Conservation (phyloP, 2,329 filamentous ascomycete species). For the Teratosphaeria pseudoeucalypti region DNA sequence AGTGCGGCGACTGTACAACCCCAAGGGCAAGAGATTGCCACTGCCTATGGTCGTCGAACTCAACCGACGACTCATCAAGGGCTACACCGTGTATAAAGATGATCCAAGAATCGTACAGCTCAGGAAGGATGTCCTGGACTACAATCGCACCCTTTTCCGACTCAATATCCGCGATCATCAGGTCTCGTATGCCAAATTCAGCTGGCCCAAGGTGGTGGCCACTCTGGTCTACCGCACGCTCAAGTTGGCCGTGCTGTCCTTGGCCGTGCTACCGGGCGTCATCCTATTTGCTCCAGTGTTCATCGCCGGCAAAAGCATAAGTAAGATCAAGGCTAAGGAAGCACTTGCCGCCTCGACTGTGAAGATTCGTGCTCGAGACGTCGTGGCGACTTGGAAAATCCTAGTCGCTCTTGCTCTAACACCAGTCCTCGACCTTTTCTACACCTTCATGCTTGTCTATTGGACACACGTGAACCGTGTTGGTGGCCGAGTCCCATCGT, state of each 20-base stretch:
- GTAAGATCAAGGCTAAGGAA: conserved; percentile 68
- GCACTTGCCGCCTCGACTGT: conserved; percentile 77
- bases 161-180: conserved; percentile 89
- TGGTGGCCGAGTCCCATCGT: conserved; percentile 69
- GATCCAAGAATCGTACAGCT: conserved; percentile 72
- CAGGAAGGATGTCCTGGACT: conserved; percentile 65
- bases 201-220: conserved; percentile 62
- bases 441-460: conserved; percentile 62
- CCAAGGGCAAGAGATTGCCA: conserved; percentile 85
- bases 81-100: conserved; percentile 86
- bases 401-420: conserved; percentile 77
- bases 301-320: conserved; percentile 72
- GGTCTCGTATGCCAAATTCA: conserved; percentile 81
- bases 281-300: conserved; percentile 84
- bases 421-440: conserved; percentile 71
- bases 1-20: conserved; percentile 84
- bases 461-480: conserved; percentile 75
- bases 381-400: conserved; percentile 91
- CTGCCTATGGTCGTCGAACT: conserved; percentile 88
- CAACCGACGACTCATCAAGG: conserved; percentile 80
- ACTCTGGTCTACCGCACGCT: conserved; percentile 68
- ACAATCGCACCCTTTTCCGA: conserved; percentile 77
- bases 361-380: conserved; percentile 78
- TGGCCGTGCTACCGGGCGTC: conserved; percentile 76
- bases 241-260: conserved; percentile 66